Base-by-base conservation (phyloP, 1,284 basidiomycete genomes). In the Ceratobasidium sp. region DNA sequence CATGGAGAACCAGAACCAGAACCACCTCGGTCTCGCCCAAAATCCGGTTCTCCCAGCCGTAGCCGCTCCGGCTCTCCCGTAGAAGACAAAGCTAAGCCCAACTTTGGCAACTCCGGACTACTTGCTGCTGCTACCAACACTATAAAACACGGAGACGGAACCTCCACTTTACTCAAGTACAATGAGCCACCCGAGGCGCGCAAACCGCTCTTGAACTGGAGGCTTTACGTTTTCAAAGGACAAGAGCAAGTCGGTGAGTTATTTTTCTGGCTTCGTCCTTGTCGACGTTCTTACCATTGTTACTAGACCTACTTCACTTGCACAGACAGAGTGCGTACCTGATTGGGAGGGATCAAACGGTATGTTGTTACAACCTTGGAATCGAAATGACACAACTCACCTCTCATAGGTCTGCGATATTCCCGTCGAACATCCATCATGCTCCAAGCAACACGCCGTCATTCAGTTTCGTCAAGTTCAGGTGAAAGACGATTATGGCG, bases 171-270 rank as follows among this genome's bases (percentile, higher is more conserved):
- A 55, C 88, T 99, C 79, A 99, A 99, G 85, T 99, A 99, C 84
- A 97, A 99, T 82, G 98, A 99, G 85, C 98, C 98, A 13, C 96
- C 97, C 1, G 98, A 99, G 87, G 98, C 98, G 33, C 89, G 97
- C 81, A 98, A 97, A 83, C 97, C 98, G 3, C 86, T 89, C 2
- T 86, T 94, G 53, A 94, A 94, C 28, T 99, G 98, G 98, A 89
- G 98, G 83, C 83, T 99, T 80, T 99, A 99, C 84, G 97, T 98
- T 55, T 99, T 99, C 89, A 98, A 98, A 85, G 97, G 95, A 28
- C 91, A 90, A 72, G 95, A 98, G 82, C 95, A 98, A 89, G 89
- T 94, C 73, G 97, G 97, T 97, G 84, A 86, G 94, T 88, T 28
- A 44, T 39, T 73, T 40, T 44, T 73, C 20, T 28, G 7, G 20